phyloP scores from a whole-genome alignment of 257 asterid genomes.

The Primulina eburnea region DNA sequence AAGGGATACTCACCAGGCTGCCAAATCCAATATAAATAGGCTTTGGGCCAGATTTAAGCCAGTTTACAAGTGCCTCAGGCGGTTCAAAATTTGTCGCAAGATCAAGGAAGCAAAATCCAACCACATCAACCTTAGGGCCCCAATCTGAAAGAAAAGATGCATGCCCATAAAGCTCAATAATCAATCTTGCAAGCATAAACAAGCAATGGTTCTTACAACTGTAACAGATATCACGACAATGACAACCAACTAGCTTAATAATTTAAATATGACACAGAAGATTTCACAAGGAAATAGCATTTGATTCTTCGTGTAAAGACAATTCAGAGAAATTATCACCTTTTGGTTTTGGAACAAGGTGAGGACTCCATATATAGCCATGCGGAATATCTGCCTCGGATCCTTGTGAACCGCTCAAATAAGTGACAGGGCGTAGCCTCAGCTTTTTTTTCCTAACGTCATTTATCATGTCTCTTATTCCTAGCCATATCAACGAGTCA shows the following conservation, averaged over 20 bases:
- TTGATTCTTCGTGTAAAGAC: background rate
- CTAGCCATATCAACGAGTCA: constrained; percentile 95
- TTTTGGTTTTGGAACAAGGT: constrained; percentile 97
- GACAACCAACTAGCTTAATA: no score
- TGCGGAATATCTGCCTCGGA: constrained; percentile 81
- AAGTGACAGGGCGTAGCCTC: constrained; percentile 91
- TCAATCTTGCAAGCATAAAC: no score
- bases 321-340: constrained; percentile 43
- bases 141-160: constrained; percentile 66
- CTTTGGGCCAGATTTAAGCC: constrained; percentile 52
- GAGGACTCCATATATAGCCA: constrained; percentile 99
- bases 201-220: no score
- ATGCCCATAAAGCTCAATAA: constrained; percentile 14
- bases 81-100: constrained; percentile 85
- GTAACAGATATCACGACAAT: no score
- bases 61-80: constrained; percentile 73
- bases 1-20: constrained; percentile 19
- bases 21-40: constrained; percentile 52
- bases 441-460: constrained; percentile 85
- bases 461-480: constrained; percentile 91
- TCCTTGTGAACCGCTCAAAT: constrained; percentile 87
- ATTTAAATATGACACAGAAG: background rate
- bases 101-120: constrained; percentile 98
- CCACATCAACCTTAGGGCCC: constrained; percentile 95
- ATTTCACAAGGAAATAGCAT: constrained; percentile 13